Evolutionary conservation across 768 basidiomycete species (phyloP).

Genomic region (Kwoniella dejecticola): DNA sequence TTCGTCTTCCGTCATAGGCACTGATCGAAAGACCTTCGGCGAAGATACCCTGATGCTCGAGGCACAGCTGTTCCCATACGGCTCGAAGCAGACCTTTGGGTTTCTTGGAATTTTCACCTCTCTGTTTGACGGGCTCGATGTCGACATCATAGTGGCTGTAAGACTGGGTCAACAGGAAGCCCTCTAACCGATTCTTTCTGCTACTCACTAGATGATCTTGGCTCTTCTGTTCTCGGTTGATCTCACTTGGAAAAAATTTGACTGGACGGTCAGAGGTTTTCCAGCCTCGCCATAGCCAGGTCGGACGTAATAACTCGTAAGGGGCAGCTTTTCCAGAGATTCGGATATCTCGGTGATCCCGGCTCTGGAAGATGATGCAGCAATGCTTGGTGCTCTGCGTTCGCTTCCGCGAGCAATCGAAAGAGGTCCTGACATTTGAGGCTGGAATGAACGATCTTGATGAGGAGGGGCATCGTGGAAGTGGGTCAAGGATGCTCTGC

Average conservation of each 20-base stretch:
- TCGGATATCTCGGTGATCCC: constrained; percentile 7
- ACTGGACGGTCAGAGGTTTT: constrained; percentile 23
- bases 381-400: neutral
- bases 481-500: neutral
- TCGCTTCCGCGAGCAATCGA: neutral
- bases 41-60: constrained; percentile 36
- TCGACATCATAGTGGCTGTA: constrained; percentile 54
- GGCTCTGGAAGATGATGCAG: neutral
- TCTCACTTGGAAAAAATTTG: constrained; percentile 44
- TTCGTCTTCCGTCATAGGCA: constrained; percentile 48
- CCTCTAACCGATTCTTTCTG: too few species aligned
- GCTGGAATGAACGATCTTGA: neutral
- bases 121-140: constrained; percentile 44
- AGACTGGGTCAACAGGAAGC: neutral
- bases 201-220: constrained; percentile 42
- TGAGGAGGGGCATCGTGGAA: neutral
- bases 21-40: constrained; percentile 26
- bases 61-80: constrained; percentile 43
- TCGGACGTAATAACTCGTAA: constrained; percentile 43
- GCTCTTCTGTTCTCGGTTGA: constrained; percentile 17
- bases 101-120: constrained; percentile 42
- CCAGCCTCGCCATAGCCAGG: constrained; percentile 39
- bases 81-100: constrained; percentile 43
- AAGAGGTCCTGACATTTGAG: neutral
- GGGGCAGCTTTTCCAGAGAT: constrained; percentile 6